Percentiles rank a stretch among this genome's conserved stretches.
These are phyloP conservation scores for Chlorella variabilis DNA, from an alignment of 163 green algal species.

Conservation along the genomic window DNA sequence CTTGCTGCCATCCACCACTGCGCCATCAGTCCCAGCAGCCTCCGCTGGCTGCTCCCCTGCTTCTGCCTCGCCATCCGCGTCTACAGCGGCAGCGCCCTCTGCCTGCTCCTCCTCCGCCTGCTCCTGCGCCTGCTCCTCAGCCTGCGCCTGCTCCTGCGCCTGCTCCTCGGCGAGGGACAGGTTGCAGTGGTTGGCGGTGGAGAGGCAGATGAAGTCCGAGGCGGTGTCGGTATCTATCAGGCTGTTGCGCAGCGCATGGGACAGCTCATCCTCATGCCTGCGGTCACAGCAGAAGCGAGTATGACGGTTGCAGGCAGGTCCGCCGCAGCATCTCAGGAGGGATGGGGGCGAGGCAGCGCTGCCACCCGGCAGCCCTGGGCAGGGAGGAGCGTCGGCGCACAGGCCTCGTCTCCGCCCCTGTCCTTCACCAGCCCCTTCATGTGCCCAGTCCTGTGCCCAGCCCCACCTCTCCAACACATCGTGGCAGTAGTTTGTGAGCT, in stretches of 20 bases:
- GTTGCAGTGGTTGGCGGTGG: background rate
- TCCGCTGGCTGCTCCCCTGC: background rate
- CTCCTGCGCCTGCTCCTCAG: background rate
- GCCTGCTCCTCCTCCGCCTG: background rate
- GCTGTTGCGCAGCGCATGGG: constrained; percentile 34
- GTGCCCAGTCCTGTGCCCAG: background rate
- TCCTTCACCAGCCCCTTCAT: background rate
- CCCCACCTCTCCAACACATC: constrained; percentile 46
- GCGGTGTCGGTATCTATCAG: background rate
- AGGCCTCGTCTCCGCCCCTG: too few species aligned
- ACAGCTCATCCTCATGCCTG: constrained; percentile 55
- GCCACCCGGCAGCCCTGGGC: too few species aligned
- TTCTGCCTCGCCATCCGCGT: background rate
- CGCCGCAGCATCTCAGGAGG: too few species aligned
- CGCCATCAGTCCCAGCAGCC: background rate
- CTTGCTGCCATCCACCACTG: background rate
- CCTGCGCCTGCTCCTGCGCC: background rate
- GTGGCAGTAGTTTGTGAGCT: constrained; percentile 51
- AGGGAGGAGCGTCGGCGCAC: too few species aligned
- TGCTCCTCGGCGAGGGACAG: background rate
- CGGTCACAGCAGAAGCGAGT: background rate
- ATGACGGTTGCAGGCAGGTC: background rate
- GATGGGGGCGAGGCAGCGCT: too few species aligned
- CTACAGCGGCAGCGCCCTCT: background rate
- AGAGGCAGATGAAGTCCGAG: background rate